Evolutionary conservation across 2,329 filamentous ascomycete species (phyloP).

Genomic region (Raffaelea deltoideospora): DNA sequence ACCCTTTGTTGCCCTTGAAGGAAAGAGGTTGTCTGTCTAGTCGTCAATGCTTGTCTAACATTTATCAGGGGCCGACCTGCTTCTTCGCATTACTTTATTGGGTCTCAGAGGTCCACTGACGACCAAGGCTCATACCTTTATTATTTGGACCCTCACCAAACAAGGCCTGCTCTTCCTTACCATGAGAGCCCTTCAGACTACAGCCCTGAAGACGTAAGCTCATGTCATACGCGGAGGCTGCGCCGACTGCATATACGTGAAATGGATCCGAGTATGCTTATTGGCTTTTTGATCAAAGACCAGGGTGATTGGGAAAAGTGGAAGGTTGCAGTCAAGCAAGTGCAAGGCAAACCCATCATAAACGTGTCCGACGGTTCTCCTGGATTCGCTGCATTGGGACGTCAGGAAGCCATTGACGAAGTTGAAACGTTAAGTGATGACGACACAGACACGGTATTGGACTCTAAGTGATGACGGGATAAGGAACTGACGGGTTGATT

Average conservation of each 20-base stretch:
- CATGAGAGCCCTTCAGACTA: constrained; percentile 42
- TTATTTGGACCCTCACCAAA: constrained; percentile 88
- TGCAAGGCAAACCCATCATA: constrained; percentile 72
- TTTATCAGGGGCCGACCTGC: constrained; percentile 66
- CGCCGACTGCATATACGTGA: constrained; percentile 72
- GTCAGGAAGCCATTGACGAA: constrained; percentile 68
- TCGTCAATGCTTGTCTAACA: not conserved
- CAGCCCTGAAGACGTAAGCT: constrained; percentile 57
- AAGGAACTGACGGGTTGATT: too few relatives aligned
- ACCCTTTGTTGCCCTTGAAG: not conserved
- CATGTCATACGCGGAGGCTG: constrained; percentile 76
- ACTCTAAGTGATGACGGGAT: constrained; percentile 4
- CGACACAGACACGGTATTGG: constrained; percentile 25
- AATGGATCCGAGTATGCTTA: constrained; percentile 96
- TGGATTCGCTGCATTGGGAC: constrained; percentile 36
- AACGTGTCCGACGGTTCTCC: constrained; percentile 61
- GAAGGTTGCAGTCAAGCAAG: constrained; percentile 59
- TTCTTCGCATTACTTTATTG: constrained; percentile 56
- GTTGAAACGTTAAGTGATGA: constrained; percentile 79
- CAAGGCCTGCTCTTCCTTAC: constrained; percentile 58
- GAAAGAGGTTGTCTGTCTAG: not conserved
- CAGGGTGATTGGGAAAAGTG: constrained; percentile 75
- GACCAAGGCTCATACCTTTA: constrained; percentile 59
- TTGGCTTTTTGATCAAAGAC: constrained; percentile 75
- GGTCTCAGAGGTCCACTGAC: constrained; percentile 23